A percentile compares a stretch with the other conserved stretches of the same genome.
Evolutionary conservation across 2,329 filamentous ascomycete genomes (phyloP).

Genomic region (Fusarium brevicatenulatum): DNA sequence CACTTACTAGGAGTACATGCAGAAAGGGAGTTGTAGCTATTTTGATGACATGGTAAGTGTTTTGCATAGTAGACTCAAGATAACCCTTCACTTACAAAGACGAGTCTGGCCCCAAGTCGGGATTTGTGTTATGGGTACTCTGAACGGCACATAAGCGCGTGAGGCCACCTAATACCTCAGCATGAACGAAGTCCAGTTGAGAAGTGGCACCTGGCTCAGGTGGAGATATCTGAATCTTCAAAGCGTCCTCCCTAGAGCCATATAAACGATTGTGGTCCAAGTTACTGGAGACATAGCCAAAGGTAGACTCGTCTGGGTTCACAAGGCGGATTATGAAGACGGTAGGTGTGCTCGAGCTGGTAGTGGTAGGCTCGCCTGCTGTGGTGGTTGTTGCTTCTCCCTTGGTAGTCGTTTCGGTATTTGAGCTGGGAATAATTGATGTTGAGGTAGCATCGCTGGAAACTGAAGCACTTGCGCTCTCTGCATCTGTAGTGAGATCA

Average conservation of each 20-base stretch:
- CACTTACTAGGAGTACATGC: not conserved
- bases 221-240: not conserved
- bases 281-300: not conserved
- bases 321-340: not conserved
- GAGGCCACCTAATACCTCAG: not conserved
- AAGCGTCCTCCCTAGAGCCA: not conserved
- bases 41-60: not conserved
- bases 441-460: not conserved
- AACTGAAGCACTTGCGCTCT: not conserved
- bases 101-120: not conserved
- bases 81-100: not conserved
- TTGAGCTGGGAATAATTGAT: not conserved
- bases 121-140: not conserved
- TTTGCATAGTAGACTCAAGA: not conserved
- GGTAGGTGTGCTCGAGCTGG: too few species aligned
- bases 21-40: not conserved
- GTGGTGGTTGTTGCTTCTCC: not conserved
- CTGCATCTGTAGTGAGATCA: not conserved
- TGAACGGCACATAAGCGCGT: not conserved
- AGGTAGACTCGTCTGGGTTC: not conserved
- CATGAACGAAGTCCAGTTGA: not conserved
- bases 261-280: not conserved
- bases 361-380: too few species aligned
- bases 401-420: not conserved
- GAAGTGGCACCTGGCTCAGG: not conserved